Evolutionary conservation across 108 stramenopile species (phyloP).

Genomic region (Pinguiococcus pyrenoidosus): DNA sequence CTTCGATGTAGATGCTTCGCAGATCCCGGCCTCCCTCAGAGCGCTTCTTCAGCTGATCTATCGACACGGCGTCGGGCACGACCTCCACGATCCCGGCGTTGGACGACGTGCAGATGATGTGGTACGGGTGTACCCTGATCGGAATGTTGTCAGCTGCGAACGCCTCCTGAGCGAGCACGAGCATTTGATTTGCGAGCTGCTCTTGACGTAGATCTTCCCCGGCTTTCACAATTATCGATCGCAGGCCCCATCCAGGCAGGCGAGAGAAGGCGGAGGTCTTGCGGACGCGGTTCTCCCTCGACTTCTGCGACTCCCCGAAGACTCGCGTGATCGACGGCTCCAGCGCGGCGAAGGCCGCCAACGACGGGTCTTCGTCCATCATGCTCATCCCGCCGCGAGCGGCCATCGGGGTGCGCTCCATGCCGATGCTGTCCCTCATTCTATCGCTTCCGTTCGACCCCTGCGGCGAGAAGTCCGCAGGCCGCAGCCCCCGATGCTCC

Average conservation of each 20-base stretch:
- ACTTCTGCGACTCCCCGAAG: too few relatives aligned
- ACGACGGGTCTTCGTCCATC: too few relatives aligned
- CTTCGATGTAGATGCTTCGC: neutral
- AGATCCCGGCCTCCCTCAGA: neutral
- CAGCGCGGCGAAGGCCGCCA: too few relatives aligned
- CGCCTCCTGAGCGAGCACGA: slow-evolving; percentile 11
- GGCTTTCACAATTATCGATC: slow-evolving; percentile 38
- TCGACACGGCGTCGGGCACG: slow-evolving; percentile 25
- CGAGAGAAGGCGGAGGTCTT: slow-evolving; percentile 25
- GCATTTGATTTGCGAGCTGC: slow-evolving; percentile 16
- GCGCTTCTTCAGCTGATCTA: slow-evolving; percentile 38
- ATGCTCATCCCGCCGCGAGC: too few relatives aligned
- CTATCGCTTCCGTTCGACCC: too few relatives aligned
- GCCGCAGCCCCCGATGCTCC: too few relatives aligned
- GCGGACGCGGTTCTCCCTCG: neutral
- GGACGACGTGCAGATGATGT: slow-evolving; percentile 27
- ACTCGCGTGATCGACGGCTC: too few relatives aligned
- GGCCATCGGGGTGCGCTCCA: too few relatives aligned
- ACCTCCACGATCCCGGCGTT: slow-evolving; percentile 30
- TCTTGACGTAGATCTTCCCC: slow-evolving; percentile 42
- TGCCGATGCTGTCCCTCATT: too few relatives aligned
- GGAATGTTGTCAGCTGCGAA: slow-evolving; percentile 25
- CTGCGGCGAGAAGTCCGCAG: too few relatives aligned
- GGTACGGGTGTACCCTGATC: slow-evolving; percentile 29
- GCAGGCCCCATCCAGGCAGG: slow-evolving; percentile 31